Evolutionary conservation across 2,329 filamentous ascomycete genomes (phyloP).

Genomic region (Colletotrichum noveboracense): DNA sequence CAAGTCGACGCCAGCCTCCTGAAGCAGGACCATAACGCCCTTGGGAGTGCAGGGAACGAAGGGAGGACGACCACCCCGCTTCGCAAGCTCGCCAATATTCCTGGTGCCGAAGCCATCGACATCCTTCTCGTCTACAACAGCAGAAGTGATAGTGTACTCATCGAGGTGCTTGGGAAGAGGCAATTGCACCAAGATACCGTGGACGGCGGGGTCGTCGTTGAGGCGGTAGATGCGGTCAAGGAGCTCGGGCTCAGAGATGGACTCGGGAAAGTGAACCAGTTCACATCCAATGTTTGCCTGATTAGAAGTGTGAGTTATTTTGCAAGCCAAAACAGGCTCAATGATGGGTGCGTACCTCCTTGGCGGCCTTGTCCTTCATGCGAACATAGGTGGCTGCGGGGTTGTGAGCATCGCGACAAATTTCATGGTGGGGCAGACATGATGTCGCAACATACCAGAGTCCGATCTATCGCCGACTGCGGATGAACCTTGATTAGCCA

Average conservation of each 20-base stretch:
- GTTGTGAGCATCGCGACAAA: constrained; percentile 35
- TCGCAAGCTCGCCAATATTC: constrained; percentile 97
- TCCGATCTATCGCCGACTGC: constrained; percentile 91
- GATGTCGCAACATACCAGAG: constrained; percentile 68
- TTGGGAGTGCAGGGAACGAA: constrained; percentile 97
- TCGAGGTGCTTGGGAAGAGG: constrained; percentile 89
- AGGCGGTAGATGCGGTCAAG: constrained; percentile 80
- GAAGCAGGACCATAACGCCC: constrained; percentile 91
- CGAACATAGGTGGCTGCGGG: constrained; percentile 89
- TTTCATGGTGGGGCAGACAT: constrained; percentile 20
- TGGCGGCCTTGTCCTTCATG: constrained; percentile 98
- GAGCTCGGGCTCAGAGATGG: constrained; percentile 83
- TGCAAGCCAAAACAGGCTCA: neutral
- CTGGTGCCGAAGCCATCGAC: constrained; percentile 94
- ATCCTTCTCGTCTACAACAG: constrained; percentile 93
- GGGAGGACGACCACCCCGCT: constrained; percentile 86
- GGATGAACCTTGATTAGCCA: constrained; percentile 6
- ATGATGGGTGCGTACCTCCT: constrained; percentile 66
- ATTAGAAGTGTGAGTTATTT: neutral
- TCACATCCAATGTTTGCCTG: constrained; percentile 91
- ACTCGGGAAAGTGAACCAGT: constrained; percentile 81
- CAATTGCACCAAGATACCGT: constrained; percentile 93
- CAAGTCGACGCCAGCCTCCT: constrained; percentile 82
- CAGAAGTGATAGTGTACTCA: constrained; percentile 88
- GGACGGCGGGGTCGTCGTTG: constrained; percentile 86